A percentile compares a stretch with the other conserved stretches of the same genome.
phyloP scores from a whole-genome alignment of 108 stramenopile species.

The Tribonema minus region DNA sequence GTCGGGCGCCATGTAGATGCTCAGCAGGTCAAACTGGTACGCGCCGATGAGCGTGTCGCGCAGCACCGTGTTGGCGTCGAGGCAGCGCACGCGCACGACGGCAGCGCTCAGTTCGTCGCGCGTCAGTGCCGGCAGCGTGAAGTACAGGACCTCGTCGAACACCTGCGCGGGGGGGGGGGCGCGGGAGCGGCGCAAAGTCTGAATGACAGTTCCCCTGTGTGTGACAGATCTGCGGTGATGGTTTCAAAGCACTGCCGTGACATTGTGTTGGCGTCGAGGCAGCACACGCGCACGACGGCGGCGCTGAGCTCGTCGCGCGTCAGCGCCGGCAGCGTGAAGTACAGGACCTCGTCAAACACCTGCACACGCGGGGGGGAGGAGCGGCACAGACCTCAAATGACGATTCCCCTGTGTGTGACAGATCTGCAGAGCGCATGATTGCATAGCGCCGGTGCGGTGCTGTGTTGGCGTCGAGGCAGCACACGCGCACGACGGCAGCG shows the following conservation, averaged over 20 bases:
- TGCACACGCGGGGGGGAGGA: too few species aligned
- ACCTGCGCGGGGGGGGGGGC: too few species aligned
- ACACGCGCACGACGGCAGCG: constrained; percentile 15
- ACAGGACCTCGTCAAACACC: constrained; percentile 37
- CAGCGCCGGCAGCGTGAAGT: constrained; percentile 17
- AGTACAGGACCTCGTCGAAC: constrained; percentile 38
- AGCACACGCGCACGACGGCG: constrained; percentile 15
- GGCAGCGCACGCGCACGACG: constrained; percentile 9
- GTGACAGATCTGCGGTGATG: too few species aligned
- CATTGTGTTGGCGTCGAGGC: constrained; percentile 34
- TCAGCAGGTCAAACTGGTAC: constrained; percentile 36
- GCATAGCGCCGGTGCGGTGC: too few species aligned
- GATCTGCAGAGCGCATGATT: too few species aligned
- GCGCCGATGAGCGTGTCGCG: constrained; percentile 13
- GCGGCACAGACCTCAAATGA: too few species aligned
- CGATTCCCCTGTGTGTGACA: too few species aligned
- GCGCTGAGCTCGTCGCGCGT: constrained; percentile 10
- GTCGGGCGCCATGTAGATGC: constrained; percentile 24
- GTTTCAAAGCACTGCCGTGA: too few species aligned
- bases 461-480: constrained; percentile 27
- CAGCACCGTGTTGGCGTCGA: constrained; percentile 27
- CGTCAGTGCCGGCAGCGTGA: constrained; percentile 1
- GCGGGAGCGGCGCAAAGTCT: too few species aligned
- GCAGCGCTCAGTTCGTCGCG: constrained; percentile 22
- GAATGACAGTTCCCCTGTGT: too few species aligned